Base-by-base conservation (phyloP, 345 rosid species). In the Eucalyptus cladocalyx region DNA sequence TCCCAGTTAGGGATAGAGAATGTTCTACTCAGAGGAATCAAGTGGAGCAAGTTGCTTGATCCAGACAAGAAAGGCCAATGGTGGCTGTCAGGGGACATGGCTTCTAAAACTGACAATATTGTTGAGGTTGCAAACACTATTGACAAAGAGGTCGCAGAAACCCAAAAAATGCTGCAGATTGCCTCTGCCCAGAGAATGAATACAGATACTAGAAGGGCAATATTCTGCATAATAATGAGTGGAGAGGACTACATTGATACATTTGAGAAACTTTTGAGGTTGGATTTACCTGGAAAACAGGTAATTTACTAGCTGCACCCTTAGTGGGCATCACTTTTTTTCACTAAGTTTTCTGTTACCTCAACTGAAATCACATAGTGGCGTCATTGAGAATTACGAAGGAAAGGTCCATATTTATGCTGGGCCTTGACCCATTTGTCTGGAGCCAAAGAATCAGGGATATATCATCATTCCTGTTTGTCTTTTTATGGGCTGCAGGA, bases 181-280 rank as follows among this genome's bases (percentile, higher is more conserved):
- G 99, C 99, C 91, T 92, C 97, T 49, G 90, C 95, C 87, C 99
- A 96, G 92, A 95, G 99, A 91, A 98, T 98, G 98, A 98, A 95
- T 86, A 98, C 99, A 87, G 99, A 97, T 89, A 93, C 95, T 51
- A 94, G 99, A 90, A 97, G 93, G 89, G 99, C 99, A 56, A 95
- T 97, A 88, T 97, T 98, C 92, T 98, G 99, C 90, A 93, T 98
- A 54, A 94, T 98, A 93, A 96, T 98, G 98, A 97, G 97, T 34
- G 96, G 97, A 60, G 99, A 98, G 87, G 99, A 97, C 92, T 97
- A 96, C 88, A 91, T 97, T 43, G 99, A 97, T 91, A 95, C 99
- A 80, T 96, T 95, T 88, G 98, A 97, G 91, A 97, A 97, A 93
- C 97, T 97, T 92, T 92, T 96, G 48, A 92, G 98, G 90, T 88